Base-by-base conservation (phyloP, 208 protist species). In the Trypanosoma congolense region DNA sequence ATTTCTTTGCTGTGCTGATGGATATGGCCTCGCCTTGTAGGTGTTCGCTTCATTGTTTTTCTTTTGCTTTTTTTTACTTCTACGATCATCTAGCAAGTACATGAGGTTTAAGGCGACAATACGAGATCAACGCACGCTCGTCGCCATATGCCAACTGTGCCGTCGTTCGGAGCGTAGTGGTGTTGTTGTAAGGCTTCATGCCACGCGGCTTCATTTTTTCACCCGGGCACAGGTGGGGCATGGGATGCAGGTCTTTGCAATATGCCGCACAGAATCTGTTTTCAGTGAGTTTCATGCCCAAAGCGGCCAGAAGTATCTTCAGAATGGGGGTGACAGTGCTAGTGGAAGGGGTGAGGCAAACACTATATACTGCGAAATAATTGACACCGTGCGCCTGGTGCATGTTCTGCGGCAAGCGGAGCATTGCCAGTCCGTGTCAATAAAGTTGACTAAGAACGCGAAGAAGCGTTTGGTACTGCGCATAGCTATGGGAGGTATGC, bases 71-170 rank as follows among this genome's bases (percentile, higher is more conserved):
- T 46, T 46, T 22, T 24, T n/a, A n/a, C 10, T 24, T n/a, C 10
- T 14, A 14, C 40, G 14, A 35, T 56, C 5, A 59, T 14, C 8
- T 16, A 14, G 24, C 19, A 48, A 46, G 25, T 18, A 25, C 14
- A 93, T 93, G 87, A 82, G 81, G 42, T 85, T 93, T 49, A 88
- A 85, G 31, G 83, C 87, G 0, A 77, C 60, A 9, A 45, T 93
- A 36, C 65, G 75, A 2, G 80, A 93, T 25, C 64, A 74, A 3
- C 67, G 71, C 44, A 62, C 72, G 16, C 52, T 93, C 2, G 65
- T 74, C 5, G 69, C 70, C 16, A 55, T 88, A 1, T 51, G 86
- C 48, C 74, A 89, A 44, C 67, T 82, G 22, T 87, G 73, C 45
- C 75, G 73, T 33, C 83, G 73, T 36, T 85, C 80, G 28, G 73